Evolutionary conservation across 2,329 filamentous ascomycete genomes (phyloP).

Genomic region (Diaporthe vexans): DNA sequence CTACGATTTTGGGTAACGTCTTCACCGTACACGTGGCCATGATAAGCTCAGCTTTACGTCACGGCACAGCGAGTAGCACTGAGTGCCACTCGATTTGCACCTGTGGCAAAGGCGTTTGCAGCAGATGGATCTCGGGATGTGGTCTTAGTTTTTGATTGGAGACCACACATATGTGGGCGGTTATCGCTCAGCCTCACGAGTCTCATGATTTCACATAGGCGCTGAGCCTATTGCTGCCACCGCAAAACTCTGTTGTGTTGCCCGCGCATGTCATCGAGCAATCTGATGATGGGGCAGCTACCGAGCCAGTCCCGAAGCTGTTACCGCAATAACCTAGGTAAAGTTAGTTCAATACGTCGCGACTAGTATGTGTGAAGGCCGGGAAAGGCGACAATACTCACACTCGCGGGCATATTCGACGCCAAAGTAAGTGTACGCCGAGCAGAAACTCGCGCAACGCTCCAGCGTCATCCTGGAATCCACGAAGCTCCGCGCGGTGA

Average conservation of each 20-base stretch:
- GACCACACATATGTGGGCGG: not conserved
- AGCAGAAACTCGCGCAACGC: slow-evolving; percentile 34
- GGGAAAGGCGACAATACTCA: not conserved
- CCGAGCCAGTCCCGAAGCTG: slow-evolving; percentile 48
- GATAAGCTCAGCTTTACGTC: slow-evolving; percentile 11
- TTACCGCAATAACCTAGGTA: slow-evolving; percentile 54
- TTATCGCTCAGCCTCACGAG: not conserved
- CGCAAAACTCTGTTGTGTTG: slow-evolving; percentile 55
- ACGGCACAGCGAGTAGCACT: not conserved
- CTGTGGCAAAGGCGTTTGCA: not conserved
- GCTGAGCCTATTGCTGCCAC: slow-evolving; percentile 55
- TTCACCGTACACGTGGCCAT: not conserved
- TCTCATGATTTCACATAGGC: slow-evolving; percentile 41
- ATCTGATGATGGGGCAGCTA: slow-evolving; percentile 49
- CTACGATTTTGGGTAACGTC: not conserved
- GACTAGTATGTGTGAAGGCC: not conserved
- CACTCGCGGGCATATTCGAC: slow-evolving; percentile 34
- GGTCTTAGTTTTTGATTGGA: not conserved
- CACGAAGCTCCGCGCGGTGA: slow-evolving; percentile 13
- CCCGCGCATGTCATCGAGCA: slow-evolving; percentile 59
- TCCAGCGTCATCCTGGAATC: slow-evolving; percentile 30
- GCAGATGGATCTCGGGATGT: not conserved
- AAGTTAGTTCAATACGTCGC: slow-evolving; percentile 36
- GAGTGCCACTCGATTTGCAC: not conserved
- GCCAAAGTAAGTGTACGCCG: slow-evolving; percentile 32